Conservation (phyloP, 2,329 filamentous ascomycete genomes). For the Penicillium sp. region DNA sequence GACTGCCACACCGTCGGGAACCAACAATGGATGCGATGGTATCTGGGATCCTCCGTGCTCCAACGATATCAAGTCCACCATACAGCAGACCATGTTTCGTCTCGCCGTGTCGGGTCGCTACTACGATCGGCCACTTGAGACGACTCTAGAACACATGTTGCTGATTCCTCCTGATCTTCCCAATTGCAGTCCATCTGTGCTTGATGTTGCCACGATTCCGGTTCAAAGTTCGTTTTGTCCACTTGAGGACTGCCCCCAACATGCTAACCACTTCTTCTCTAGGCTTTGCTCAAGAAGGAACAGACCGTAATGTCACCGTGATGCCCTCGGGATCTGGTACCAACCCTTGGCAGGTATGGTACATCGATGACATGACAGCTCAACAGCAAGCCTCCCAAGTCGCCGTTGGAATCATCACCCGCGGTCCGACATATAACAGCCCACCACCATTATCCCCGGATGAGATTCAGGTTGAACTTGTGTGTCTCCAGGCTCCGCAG, state of each 20-base stretch:
- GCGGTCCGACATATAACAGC: conserved; percentile 28
- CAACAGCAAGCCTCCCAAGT: conserved; percentile 33
- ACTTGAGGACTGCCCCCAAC: neutral
- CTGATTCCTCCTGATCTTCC: conserved; percentile 18
- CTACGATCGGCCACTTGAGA: conserved; percentile 29
- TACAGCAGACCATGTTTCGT: conserved; percentile 27
- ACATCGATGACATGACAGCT: conserved; percentile 32
- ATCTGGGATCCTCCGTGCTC: conserved; percentile 36
- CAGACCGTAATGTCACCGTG: conserved; percentile 24
- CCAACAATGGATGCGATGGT: conserved; percentile 36
- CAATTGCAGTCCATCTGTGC: conserved; percentile 29
- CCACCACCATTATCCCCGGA: conserved; percentile 21
- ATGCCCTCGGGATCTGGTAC: conserved; percentile 27
- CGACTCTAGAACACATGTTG: conserved; percentile 28
- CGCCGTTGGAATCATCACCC: conserved; percentile 36
- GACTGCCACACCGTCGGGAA: conserved; percentile 31
- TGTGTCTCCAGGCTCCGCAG: conserved; percentile 36
- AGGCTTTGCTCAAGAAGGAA: conserved; percentile 33
- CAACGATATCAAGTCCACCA: conserved; percentile 24
- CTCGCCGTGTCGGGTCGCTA: conserved; percentile 25
- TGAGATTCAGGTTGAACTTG: conserved; percentile 35
- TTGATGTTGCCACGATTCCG: conserved; percentile 32
- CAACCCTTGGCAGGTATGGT: conserved; percentile 36
- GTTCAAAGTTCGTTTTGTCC: conserved; percentile 27
- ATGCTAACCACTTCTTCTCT: conserved; percentile 1